Base-by-base conservation (phyloP, 2,329 filamentous ascomycete genomes). In the Nemania sp. region DNA sequence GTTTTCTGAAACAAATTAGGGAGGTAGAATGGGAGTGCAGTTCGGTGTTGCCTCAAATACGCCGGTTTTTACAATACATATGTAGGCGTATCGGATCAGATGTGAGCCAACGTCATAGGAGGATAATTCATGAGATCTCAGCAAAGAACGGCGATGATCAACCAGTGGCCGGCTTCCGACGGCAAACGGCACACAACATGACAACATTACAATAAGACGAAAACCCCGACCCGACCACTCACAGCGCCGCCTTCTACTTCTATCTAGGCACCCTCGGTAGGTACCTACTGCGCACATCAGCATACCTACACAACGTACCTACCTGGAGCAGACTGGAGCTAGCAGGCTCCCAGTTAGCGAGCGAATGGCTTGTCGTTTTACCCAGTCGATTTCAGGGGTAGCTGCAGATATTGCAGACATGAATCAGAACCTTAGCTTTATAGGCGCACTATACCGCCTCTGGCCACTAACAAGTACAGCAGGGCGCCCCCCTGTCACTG, bases 21-120 rank as follows among this genome's bases (percentile, higher is more conserved):
- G n/a, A n/a, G 32, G 32, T 35, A 32, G 45, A n/a, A n/a, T n/a
- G n/a, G n/a, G n/a, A n/a, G n/a, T n/a, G 61, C 41, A 52, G 18
- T 55, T 26, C 27, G 38, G 27, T 22, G 2, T 18, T 35, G 26
- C 45, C 5, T 51, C 38, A 49, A 38, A 41, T 35, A 11, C 32
- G 32, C 7, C 32, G 32, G 32, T 7, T 11, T 35, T 35, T 11
- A n/a, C n/a, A n/a, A n/a, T n/a, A n/a, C n/a, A n/a, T 35, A 35
- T 41, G 29, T 32, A 32, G n/a, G n/a, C n/a, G n/a, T 47, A 24
- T 24, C 43, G 22, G 20, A 53, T 45, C 10, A 29, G 47, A 26
- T 47, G 51, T 51, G 45, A 27, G 41, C 38, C 61, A 62, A 68
- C 66, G 66, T 68, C 66, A 68, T 68, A 54, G 38, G 13, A 0